These are phyloP conservation scores for Bipolaris gigantea DNA, from an alignment of 2,329 filamentous ascomycete genomes.

Conservation along the genomic window DNA sequence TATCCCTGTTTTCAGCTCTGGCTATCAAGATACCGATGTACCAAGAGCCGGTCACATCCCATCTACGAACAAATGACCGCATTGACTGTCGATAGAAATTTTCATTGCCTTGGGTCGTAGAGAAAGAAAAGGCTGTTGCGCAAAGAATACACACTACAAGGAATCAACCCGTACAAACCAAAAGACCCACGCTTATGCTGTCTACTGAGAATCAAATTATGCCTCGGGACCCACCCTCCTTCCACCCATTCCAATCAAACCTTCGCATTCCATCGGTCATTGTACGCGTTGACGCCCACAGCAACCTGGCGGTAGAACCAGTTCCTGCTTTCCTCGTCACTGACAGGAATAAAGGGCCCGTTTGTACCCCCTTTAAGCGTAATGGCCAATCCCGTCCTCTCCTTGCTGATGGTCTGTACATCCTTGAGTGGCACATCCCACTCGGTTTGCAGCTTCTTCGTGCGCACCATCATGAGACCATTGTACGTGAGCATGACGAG, in stretches of 20 bases:
- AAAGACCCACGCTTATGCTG: conserved; percentile 9
- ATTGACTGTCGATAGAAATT: background rate
- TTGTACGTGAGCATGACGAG: conserved; percentile 64
- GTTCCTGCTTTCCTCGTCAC: conserved; percentile 76
- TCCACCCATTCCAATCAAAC: conserved; percentile 40
- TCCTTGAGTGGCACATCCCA: conserved; percentile 98
- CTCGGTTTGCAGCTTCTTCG: conserved; percentile 81
- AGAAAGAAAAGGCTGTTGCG: background rate
- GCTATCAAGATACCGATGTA: background rate
- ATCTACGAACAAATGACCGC: background rate
- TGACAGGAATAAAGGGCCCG: conserved; percentile 90
- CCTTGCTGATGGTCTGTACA: conserved; percentile 95
- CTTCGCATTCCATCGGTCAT: conserved; percentile 67
- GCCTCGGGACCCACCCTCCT: background rate
- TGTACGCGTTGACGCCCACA: conserved; percentile 68
- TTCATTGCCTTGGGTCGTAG: background rate
- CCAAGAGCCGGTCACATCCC: background rate
- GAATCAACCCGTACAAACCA: background rate
- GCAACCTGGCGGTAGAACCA: conserved; percentile 69
- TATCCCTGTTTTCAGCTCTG: background rate
- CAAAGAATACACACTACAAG: conserved; percentile 7
- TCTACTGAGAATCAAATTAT: conserved; percentile 5
- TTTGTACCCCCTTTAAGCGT: conserved; percentile 87
- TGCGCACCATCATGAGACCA: conserved; percentile 86
- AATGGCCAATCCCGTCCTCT: conserved; percentile 89